Base-by-base conservation (phyloP, 768 basidiomycete genomes). In the Tubosaeta sp. region DNA sequence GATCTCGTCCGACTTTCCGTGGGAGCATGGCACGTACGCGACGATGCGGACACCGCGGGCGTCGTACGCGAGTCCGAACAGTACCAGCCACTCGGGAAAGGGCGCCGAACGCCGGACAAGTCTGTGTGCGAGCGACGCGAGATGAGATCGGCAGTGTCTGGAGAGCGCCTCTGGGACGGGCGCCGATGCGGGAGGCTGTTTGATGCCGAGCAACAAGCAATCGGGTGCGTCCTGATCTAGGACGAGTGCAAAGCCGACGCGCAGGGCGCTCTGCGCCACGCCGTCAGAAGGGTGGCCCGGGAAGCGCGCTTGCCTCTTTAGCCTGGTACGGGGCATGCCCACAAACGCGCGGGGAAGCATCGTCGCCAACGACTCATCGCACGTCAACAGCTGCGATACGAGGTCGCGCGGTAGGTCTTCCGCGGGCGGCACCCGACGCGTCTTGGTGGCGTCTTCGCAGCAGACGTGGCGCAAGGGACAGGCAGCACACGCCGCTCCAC, bases 51-150 rank as follows among this genome's bases (percentile, higher is more conserved):
- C 22, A 22, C 35, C 56, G 43, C 51, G 54, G 0, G 38, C 19
- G 26, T 61, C 64, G 17, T 57, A 65, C n/a, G 55, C 7, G 43
- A 67, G 56, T 14, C 61, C 61, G 31, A 68, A 65, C 10, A 63
- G 43, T 0, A 66, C 46, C 25, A 66, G 39, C 66, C 65, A 63
- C 42, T 68, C 64, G 13, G 65, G 65, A 46, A 61, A 56, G 41
- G 51, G 17, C 39, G 31, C 29, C 1, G 43, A 26, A 37, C 25
- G 35, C 13, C 22, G 22, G 22, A 22, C 22, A 22, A 22, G 38
- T 4, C 22, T 25, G 6, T 48, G 44, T n/a, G 54, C 48, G 42
- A 47, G 38, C 37, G 46, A 44, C 5, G 49, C 32, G 38, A 61
- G 59, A 43, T 65, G 52, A 37, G 19, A 14, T 19, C 37, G 51